Evolutionary conservation across 495 filamentous ascomycete genomes (phyloP).

Genomic region (Aspergillus egyptiacus): DNA sequence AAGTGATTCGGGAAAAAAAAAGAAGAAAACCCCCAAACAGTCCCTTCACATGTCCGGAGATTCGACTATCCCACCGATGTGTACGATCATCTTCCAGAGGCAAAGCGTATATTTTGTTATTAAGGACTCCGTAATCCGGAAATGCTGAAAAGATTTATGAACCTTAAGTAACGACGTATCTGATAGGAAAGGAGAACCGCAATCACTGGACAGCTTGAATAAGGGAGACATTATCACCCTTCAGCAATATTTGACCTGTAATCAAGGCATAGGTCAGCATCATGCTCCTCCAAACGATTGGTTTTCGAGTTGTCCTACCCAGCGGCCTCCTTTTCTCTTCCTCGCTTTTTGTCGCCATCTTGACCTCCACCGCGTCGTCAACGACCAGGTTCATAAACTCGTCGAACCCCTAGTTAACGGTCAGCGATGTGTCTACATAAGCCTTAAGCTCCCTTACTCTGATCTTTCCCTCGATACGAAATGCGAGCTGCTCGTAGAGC

Average conservation of each 20-base stretch:
- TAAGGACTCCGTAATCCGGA: constrained; percentile 16
- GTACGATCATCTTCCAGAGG: constrained; percentile 14
- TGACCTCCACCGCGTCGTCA: constrained; percentile 91
- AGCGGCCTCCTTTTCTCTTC: constrained; percentile 72
- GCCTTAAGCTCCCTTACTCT: constrained; percentile 49
- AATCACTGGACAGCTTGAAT: constrained; percentile 68
- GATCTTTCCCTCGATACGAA: constrained; percentile 93
- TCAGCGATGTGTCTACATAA: background rate
- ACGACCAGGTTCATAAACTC: constrained; percentile 99
- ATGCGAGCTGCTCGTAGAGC: constrained; percentile 91
- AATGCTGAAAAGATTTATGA: constrained; percentile 5
- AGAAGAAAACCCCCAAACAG: constrained; percentile 15
- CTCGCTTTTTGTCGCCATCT: constrained; percentile 72
- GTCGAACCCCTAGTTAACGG: constrained; percentile 69
- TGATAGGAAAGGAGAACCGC: background rate
- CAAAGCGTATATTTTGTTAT: constrained; percentile 18
- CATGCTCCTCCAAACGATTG: background rate
- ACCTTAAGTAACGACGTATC: background rate
- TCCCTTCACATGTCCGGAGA: constrained; percentile 13
- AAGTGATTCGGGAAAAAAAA: too few species aligned
- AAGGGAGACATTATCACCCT: constrained; percentile 94
- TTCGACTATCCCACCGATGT: constrained; percentile 19
- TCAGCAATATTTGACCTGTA: constrained; percentile 89
- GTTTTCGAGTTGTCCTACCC: constrained; percentile 49
- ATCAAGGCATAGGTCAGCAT: constrained; percentile 21